Base-by-base conservation (phyloP, 2,329 filamentous ascomycete species). In the Diplocarpon rosae region DNA sequence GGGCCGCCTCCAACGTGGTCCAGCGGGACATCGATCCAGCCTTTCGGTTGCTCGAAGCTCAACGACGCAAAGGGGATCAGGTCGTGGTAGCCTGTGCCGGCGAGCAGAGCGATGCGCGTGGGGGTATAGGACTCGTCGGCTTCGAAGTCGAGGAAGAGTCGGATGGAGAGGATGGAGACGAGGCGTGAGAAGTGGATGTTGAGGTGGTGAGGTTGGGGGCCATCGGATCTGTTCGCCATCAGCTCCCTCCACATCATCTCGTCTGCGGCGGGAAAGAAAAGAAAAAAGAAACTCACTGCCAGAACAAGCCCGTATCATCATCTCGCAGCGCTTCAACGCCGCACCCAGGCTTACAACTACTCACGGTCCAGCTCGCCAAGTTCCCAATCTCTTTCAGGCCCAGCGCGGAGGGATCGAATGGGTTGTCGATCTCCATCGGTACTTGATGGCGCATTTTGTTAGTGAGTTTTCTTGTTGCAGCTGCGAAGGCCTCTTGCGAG, bases 91-190 rank as follows among this genome's bases (percentile, higher is more conserved):
- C 88, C 87, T 51, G 87, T 95, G 11, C 92, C 92, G 0, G 89
- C 90, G 31, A 83, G 78, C 60, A 96, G 88, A 37, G 84, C 70
- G 58, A 98, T 93, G 57, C 88, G 85, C 1, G 89, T 96, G 0
- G 92, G 92, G 2, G 92, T 98, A 63, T 98, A 98, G 35, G 85
- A 92, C 66, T 98, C 92, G 64, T 98, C 92, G 43, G 86, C 78
- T 50, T 83, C 80, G 63, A 94, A 95, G 66, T 98, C 89, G 36
- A 98, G 80, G 55, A 83, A 89, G 56, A 92, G 78, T n/a, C 85
- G 75, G 41, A 92, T 79, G 24, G 80, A 78, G 5, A 81, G 78
- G 50, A 92, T 87, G 47, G 80, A 80, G 35, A 89, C 85, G 7
- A 85, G 75, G 56, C 88, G 87, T 65, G 87, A 80, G 63, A 92